Conservation (phyloP, 2,329 filamentous ascomycete species). For the Periconia digitata region DNA sequence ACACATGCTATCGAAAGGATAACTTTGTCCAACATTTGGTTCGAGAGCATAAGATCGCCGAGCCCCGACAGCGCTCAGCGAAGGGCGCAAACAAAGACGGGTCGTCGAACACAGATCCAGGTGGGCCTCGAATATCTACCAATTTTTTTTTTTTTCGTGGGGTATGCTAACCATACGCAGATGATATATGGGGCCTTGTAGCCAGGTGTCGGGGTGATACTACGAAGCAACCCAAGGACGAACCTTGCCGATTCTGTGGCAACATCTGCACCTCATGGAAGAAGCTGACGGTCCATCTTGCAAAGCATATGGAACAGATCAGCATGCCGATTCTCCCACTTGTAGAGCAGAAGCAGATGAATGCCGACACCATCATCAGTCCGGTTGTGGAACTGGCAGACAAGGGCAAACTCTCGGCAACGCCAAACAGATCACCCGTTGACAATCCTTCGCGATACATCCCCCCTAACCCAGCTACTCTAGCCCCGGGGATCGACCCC, state of each 20-base stretch:
- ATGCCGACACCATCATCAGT: slow-evolving; percentile 41
- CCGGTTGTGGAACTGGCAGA: slow-evolving; percentile 41
- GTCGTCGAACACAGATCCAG: slow-evolving; percentile 25
- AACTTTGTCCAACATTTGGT: slow-evolving; percentile 93
- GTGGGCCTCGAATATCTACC: slow-evolving; percentile 13
- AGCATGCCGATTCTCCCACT: slow-evolving; percentile 72
- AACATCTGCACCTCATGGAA: slow-evolving; percentile 84
- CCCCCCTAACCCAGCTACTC: slow-evolving; percentile 22
- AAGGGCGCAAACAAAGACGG: slow-evolving; percentile 45
- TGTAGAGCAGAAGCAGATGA: slow-evolving; percentile 43
- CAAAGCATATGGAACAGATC: slow-evolving; percentile 92
- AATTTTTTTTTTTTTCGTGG: no score
- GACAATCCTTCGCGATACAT: slow-evolving; percentile 36
- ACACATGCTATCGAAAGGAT: slow-evolving; percentile 83
- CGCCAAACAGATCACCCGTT: slow-evolving; percentile 29
- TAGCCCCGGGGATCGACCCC: slow-evolving; percentile 36
- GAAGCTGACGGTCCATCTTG: slow-evolving; percentile 89
- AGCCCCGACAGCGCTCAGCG: slow-evolving; percentile 75
- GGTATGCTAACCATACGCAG: slow-evolving; percentile 37
- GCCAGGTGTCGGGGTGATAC: slow-evolving; percentile 77
- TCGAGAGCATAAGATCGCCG: slow-evolving; percentile 82
- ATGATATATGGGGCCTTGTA: slow-evolving; percentile 75
- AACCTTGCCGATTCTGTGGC: slow-evolving; percentile 85
- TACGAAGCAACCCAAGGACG: slow-evolving; percentile 64
- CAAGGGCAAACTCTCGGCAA: slow-evolving; percentile 32